Evolutionary conservation across 2,329 filamentous ascomycete genomes (phyloP), one percentile per base, ranked within the genome.

Genomic region (Beauveria bassiana): DNA sequence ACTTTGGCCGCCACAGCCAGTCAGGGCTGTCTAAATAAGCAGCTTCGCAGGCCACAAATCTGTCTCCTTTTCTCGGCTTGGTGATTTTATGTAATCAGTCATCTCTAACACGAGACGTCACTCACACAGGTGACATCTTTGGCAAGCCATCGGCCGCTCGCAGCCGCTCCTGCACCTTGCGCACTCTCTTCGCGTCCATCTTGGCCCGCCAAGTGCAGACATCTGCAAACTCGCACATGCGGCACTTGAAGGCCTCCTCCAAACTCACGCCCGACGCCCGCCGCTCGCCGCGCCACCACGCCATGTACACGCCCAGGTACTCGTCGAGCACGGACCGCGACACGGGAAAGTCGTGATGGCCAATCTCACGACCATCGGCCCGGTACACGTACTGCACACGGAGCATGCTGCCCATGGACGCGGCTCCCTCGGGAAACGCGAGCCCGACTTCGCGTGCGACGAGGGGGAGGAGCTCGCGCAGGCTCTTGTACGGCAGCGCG

Each of bases 211-310:
- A 98, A 14, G 82, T 81, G 71, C 93, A 98, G 2, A 78, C 80
- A 2, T 90, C 86, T 0, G 81, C 84, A 72, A 97, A 97, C 66
- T 96, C 91, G 70, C 93, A 98, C 26, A 81, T 85, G 22, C 85
- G 78, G 71, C 93, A 98, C 72, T 97, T 98, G 75, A 88, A 96
- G 0, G 91, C 90, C 67, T 97, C 93, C 68, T 93, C 87, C 7
- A 96, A 81, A 7, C 84, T 80, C 3, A 97, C 93, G 0, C 93
- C 93, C 8, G 81, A 79, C 0, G 92, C 85, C 55, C 82, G 75
- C 18, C 93, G 78, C 67, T 88, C 79, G 1, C 93, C 93, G 38
- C 83, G 85, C 93, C 93, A 98, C 91, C 91, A 97, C n/a, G 80
- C 72, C 82, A 97, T 85, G 65, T 89, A 87, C 3, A 84, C 80